A percentile compares a stretch with the other conserved stretches of the same genome.
These are phyloP conservation scores for Paraphoma chrysanthemicola DNA, from an alignment of 2,329 filamentous ascomycete genomes.

Conservation along the genomic window DNA sequence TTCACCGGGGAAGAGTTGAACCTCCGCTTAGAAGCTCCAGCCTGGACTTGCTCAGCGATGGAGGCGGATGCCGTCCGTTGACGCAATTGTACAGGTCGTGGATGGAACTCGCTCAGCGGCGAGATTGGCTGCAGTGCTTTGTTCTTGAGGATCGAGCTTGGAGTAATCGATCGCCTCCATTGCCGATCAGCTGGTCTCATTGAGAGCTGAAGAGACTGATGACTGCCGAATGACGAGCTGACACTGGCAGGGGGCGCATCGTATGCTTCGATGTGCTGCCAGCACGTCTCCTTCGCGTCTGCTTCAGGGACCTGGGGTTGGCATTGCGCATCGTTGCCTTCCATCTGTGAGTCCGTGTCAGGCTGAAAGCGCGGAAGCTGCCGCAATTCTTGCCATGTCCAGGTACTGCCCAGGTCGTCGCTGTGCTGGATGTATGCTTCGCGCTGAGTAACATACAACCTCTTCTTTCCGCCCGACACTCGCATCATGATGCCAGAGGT, in stretches of 20 bases:
- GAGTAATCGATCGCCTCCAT: slow-evolving; percentile 45
- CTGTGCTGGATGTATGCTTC: slow-evolving; percentile 75
- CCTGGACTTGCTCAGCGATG: slow-evolving; percentile 24
- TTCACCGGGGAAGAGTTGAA: slow-evolving; percentile 37
- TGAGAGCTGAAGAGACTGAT: slow-evolving; percentile 39
- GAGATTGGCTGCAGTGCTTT: slow-evolving; percentile 41
- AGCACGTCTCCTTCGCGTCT: slow-evolving; percentile 70
- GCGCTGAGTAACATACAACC: slow-evolving; percentile 78
- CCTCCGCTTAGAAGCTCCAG: slow-evolving; percentile 40
- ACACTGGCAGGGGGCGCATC: slow-evolving; percentile 62
- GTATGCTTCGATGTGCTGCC: slow-evolving; percentile 70
- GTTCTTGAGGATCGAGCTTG: slow-evolving; percentile 41
- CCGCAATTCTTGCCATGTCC: slow-evolving; percentile 75
- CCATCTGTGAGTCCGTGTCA: slow-evolving; percentile 47
- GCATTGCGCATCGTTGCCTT: slow-evolving; percentile 46
- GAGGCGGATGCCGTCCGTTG: slow-evolving; percentile 40
- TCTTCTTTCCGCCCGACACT: slow-evolving; percentile 63
- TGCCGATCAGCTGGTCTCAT: slow-evolving; percentile 44
- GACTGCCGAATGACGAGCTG: slow-evolving; percentile 54
- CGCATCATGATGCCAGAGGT: slow-evolving; percentile 76
- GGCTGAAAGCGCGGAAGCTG: slow-evolving; percentile 66
- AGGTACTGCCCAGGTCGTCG: slow-evolving; percentile 57
- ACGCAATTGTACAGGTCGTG: slow-evolving; percentile 31
- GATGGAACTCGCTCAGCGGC: slow-evolving; percentile 44
- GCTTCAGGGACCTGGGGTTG: slow-evolving; percentile 62